These are phyloP conservation scores for Talaromyces nanjingensis DNA, from an alignment of 495 filamentous ascomycete genomes.

Conservation along the genomic window DNA sequence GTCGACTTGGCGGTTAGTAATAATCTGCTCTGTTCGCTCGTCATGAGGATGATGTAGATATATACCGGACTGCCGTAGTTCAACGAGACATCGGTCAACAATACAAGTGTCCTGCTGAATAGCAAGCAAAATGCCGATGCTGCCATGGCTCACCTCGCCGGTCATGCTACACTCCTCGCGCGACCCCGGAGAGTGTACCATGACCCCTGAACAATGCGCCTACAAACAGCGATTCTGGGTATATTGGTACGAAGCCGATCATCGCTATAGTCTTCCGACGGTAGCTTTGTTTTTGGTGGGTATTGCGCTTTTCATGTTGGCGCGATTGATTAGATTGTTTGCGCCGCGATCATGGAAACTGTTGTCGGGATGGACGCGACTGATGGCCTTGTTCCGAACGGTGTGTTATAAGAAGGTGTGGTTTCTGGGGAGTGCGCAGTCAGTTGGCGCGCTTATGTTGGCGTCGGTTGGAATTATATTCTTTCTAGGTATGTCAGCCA, in stretches of 20 bases:
- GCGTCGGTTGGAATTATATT: conserved; percentile 21
- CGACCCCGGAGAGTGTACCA: conserved; percentile 31
- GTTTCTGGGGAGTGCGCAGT: background rate
- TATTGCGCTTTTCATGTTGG: conserved; percentile 39
- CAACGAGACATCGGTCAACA: background rate
- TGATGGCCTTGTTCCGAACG: background rate
- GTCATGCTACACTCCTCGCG: conserved; percentile 43
- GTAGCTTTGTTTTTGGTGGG: conserved; percentile 42
- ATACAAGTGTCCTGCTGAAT: background rate
- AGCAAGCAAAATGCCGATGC: conserved; percentile 14
- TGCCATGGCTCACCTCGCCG: conserved; percentile 40
- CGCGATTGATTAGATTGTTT: conserved; percentile 16
- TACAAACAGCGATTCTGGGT: conserved; percentile 39
- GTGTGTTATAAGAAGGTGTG: background rate
- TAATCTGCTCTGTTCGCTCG: background rate
- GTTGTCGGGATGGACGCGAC: conserved; percentile 6
- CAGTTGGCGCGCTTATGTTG: background rate
- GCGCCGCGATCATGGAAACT: conserved; percentile 13
- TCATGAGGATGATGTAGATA: background rate
- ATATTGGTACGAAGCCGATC: conserved; percentile 49
- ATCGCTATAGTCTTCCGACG: conserved; percentile 41
- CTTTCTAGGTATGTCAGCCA: conserved; percentile 21
- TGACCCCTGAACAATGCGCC: conserved; percentile 40
- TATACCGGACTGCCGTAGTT: background rate
- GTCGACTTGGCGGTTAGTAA: background rate